A percentile compares a stretch with the other conserved stretches of the same genome.
Conservation (phyloP, 495 filamentous ascomycete genomes). For the Mycothermus thermophilus region DNA sequence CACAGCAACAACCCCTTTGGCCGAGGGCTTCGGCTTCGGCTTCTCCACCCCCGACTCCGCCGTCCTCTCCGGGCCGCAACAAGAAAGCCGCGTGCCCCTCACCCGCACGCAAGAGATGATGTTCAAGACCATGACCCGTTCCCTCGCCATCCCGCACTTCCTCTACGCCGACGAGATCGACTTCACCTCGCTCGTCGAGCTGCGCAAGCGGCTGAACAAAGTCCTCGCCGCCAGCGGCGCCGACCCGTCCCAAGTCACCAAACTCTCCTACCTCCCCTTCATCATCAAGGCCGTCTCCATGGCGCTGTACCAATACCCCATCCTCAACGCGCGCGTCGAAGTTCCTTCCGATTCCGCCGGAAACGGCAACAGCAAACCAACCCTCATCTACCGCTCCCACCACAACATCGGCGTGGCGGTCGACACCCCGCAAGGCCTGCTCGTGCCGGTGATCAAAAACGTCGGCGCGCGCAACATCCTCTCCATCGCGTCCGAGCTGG, state of each 20-base stretch:
- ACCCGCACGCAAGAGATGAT: constrained; percentile 76
- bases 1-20: constrained; percentile 3
- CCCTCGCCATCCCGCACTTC: constrained; percentile 83
- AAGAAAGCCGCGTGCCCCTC: constrained; percentile 51
- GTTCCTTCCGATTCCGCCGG: constrained; percentile 19
- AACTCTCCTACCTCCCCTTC: constrained; percentile 84
- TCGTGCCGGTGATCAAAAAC: constrained; percentile 91
- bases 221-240: constrained; percentile 29
- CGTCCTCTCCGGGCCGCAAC: constrained; percentile 31
- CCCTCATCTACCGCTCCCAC: constrained; percentile 57
- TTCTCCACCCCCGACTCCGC: constrained; percentile 5
- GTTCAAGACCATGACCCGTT: constrained; percentile 98
- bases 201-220: constrained; percentile 58
- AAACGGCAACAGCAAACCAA: constrained; percentile 43
- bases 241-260: constrained; percentile 30
- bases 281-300: constrained; percentile 88
- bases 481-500: constrained; percentile 62
- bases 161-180: constrained; percentile 80
- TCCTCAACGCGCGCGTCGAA: constrained; percentile 78
- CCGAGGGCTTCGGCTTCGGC: too few relatives aligned
- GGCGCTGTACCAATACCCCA: constrained; percentile 63
- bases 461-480: constrained; percentile 60
- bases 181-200: constrained; percentile 51
- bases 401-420: constrained; percentile 97
- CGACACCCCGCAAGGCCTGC: constrained; percentile 77